These are phyloP conservation scores for Citrus australasica DNA, from an alignment of 345 rosid species.

Conservation along the genomic window DNA sequence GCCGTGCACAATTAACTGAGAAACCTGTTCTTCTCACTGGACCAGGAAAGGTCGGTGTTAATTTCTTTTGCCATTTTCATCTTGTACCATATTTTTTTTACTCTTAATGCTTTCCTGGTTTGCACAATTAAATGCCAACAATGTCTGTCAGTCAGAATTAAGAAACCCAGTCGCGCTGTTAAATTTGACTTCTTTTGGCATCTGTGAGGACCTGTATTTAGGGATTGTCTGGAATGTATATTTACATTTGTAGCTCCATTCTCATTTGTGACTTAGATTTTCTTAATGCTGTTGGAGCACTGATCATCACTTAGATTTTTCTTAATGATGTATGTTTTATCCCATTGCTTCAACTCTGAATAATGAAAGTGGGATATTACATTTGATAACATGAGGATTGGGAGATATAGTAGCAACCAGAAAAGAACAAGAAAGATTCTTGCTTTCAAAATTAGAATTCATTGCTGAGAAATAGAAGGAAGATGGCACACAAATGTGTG, in stretches of 20 bases:
- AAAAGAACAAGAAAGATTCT: not conserved
- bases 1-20: slow-evolving; percentile 71
- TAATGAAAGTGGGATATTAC: not conserved
- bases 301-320: not conserved
- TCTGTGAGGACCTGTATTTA: not conserved
- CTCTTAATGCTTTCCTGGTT: not conserved
- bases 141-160: not conserved
- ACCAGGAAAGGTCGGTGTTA: slow-evolving; percentile 77
- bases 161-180: not conserved
- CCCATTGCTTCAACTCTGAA: not conserved
- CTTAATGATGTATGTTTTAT: not conserved
- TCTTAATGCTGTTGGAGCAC: not conserved
- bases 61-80: slow-evolving; percentile 2
- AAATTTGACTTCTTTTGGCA: not conserved
- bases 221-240: not conserved
- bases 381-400: not conserved
- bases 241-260: not conserved
- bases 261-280: not conserved
- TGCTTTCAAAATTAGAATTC: not conserved
- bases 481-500: too few species aligned
- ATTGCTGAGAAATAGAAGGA: not conserved
- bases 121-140: not conserved
- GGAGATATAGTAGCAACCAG: not conserved
- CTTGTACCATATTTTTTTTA: not conserved
- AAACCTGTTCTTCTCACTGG: slow-evolving; percentile 82